Conservation (phyloP, 352 stramenopile species). For the Pythium pyrilobum region DNA sequence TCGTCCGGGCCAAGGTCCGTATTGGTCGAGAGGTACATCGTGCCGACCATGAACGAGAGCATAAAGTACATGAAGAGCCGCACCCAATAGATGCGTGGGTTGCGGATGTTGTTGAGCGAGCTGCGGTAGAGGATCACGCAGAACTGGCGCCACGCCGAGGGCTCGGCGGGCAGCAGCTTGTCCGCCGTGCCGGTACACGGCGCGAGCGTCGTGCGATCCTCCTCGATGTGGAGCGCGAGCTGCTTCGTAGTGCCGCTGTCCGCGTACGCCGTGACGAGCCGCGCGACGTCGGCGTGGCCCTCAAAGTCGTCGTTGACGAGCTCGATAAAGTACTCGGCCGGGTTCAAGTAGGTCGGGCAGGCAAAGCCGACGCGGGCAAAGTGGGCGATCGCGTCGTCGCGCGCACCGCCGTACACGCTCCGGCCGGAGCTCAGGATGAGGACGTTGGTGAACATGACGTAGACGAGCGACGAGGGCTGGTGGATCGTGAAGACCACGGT, state of each 20-base stretch:
- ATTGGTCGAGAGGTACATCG: conserved; percentile 62
- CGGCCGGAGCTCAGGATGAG: conserved; percentile 62
- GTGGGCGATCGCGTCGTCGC: conserved; percentile 41
- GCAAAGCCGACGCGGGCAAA: conserved; percentile 46
- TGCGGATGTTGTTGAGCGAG: conserved; percentile 58
- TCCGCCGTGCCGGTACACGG: background rate
- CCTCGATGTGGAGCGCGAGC: conserved; percentile 26
- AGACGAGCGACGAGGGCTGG: conserved; percentile 76
- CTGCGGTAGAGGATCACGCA: conserved; percentile 46
- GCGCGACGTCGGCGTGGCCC: conserved; percentile 25
- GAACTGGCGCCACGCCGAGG: conserved; percentile 49
- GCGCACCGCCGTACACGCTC: conserved; percentile 85
- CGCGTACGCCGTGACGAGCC: conserved; percentile 28
- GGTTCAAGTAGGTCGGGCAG: conserved; percentile 65
- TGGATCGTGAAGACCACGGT: conserved; percentile 84
- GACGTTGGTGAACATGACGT: conserved; percentile 63
- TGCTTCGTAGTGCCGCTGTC: conserved; percentile 24
- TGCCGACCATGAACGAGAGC: conserved; percentile 65
- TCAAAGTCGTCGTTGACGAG: conserved; percentile 62
- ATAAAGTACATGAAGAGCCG: conserved; percentile 80
- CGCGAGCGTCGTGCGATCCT: conserved; percentile 20
- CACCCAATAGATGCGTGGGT: conserved; percentile 70
- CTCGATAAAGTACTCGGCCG: conserved; percentile 59
- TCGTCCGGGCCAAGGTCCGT: conserved; percentile 23
- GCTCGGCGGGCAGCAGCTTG: conserved; percentile 29